A percentile compares a stretch with the other conserved stretches of the same genome.
These are phyloP conservation scores for Plectosphaerella cucumerina DNA, from an alignment of 2,329 filamentous ascomycete genomes.

Conservation along the genomic window DNA sequence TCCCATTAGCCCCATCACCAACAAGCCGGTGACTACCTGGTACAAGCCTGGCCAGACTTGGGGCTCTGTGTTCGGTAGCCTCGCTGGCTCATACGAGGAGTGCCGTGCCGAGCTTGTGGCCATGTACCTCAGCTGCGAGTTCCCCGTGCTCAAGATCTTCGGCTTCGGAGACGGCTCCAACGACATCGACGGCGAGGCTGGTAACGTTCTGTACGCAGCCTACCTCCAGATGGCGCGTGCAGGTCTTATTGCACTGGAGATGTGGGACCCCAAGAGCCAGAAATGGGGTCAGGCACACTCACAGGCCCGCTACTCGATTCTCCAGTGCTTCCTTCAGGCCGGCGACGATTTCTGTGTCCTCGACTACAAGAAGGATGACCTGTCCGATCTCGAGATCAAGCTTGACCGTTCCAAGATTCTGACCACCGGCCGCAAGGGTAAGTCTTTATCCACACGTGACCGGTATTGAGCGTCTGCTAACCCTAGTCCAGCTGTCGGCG, in stretches of 20 bases:
- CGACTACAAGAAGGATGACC: conserved; percentile 65
- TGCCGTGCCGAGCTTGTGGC: conserved; percentile 92
- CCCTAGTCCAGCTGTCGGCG: conserved; percentile 62
- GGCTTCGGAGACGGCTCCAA: conserved; percentile 76
- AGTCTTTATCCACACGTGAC: conserved; percentile 9
- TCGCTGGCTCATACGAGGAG: conserved; percentile 88
- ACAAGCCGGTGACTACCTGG: conserved; percentile 76
- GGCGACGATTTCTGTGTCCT: conserved; percentile 85
- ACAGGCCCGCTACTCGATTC: conserved; percentile 85
- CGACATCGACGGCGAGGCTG: conserved; percentile 72
- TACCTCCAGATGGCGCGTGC: conserved; percentile 94
- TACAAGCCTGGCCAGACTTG: conserved; percentile 96
- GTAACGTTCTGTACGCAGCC: conserved; percentile 80
- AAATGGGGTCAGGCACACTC: conserved; percentile 95
- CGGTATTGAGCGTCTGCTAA: conserved; percentile 16
- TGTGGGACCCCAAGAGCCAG: conserved; percentile 86
- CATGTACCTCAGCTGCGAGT: conserved; percentile 87
- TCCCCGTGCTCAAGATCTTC: conserved; percentile 83
- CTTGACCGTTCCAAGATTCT: conserved; percentile 85
- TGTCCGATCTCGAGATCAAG: conserved; percentile 77
- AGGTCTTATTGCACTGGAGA: conserved; percentile 83
- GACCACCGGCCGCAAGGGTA: conserved; percentile 68
- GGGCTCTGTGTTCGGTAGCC: conserved; percentile 84
- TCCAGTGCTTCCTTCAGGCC: conserved; percentile 79
- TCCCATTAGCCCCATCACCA: conserved; percentile 74